Conservation (phyloP, 2,329 filamentous ascomycete species). For the Fusarium agapanthi region DNA sequence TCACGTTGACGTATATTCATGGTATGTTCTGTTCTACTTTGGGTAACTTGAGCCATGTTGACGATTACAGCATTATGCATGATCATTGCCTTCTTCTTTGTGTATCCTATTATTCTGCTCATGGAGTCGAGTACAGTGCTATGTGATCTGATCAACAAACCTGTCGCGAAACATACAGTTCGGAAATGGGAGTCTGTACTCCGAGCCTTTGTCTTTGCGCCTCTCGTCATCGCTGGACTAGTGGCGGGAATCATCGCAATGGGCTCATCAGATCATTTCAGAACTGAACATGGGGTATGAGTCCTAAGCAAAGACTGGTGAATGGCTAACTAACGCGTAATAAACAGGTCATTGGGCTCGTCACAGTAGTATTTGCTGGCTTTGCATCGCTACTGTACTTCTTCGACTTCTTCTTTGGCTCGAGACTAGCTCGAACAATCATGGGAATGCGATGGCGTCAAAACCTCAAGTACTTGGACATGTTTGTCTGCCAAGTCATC, state of each 20-base stretch:
- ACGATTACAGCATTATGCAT: background rate
- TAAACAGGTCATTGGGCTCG: background rate
- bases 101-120: background rate
- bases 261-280: slow-evolving; percentile 10
- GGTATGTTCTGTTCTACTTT: background rate
- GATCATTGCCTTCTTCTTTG: slow-evolving; percentile 3
- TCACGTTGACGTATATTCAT: slow-evolving; percentile 4
- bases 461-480: slow-evolving; percentile 7
- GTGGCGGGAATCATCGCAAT: slow-evolving; percentile 1
- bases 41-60: background rate
- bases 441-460: background rate
- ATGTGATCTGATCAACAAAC: slow-evolving; percentile 19
- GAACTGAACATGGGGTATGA: slow-evolving; percentile 7
- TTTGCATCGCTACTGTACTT: slow-evolving; percentile 1
- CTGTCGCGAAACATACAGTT: background rate
- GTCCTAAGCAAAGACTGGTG: fast-evolving
- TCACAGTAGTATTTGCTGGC: background rate
- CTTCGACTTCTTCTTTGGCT: slow-evolving; percentile 5
- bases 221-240: background rate
- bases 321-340: background rate
- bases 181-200: slow-evolving; percentile 12
- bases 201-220: background rate
- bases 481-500: slow-evolving; percentile 15
- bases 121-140: slow-evolving; percentile 6
- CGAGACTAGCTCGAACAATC: background rate